Base-by-base conservation (phyloP, 2,329 filamentous ascomycete genomes). In the Fusarium neocosmosporiellum region DNA sequence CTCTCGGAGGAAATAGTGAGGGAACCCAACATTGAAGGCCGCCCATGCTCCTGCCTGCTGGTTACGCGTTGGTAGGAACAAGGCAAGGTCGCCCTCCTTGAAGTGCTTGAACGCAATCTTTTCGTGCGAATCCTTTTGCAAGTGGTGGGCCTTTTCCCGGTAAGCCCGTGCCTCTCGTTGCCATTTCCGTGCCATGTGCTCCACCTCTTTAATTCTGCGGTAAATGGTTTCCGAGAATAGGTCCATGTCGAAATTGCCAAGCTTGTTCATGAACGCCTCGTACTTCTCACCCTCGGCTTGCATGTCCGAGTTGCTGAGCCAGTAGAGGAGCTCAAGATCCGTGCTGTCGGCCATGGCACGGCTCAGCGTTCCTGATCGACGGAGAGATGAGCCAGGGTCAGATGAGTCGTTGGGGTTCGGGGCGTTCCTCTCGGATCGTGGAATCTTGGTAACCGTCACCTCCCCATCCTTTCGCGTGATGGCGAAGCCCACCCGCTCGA, bases 101-200 rank as follows among this genome's bases (percentile, higher is more conserved):
- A 99, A 99, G 59, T 96, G 92, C 69, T 93, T 92, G 80, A 96
- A 98, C 3, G 96, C 95, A 79, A 99, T 98, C 85, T 98, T 98
- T 75, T 98, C 94, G 77, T 98, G 94, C 0, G 94, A 91, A 78
- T 98, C 96, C 77, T 92, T 93, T 73, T 97, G 94, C 53, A 92
- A 86, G 16, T 88, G 85, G 74, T 97, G 93, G 10, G 94, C 93
- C 79, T 95, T 95, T 74, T 98, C 96, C 14, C 96, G 90, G 78
- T 98, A 98, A 1, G 90, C 89, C 36, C 94, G 91, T 33, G 94
- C 92, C 80, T 99, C 96, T 67, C 94, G 94, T 78, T 96, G 95
- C 86, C 95, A 95, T 83, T 98, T 98, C 65, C 95, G 93, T 20
- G 95, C 95, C 67, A 96, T 92, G 75, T 96, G 92, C 81, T 99